A percentile compares a stretch with the other conserved stretches of the same genome.
Conservation (phyloP, 768 basidiomycete genomes). For the Serendipita sp. region DNA sequence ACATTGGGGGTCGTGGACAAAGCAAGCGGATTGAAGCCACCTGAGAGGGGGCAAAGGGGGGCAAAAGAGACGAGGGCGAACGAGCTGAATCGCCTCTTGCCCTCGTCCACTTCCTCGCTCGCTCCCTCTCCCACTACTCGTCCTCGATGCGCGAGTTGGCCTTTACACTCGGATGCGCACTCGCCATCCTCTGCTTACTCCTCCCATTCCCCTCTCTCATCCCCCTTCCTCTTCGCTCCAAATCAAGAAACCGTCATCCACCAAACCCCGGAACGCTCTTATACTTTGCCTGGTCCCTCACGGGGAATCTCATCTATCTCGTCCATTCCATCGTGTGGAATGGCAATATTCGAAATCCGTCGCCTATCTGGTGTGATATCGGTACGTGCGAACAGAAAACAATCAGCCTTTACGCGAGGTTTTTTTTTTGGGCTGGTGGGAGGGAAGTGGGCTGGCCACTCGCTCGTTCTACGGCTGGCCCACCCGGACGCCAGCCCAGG, state of each 20-base stretch:
- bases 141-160: background rate
- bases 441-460: no score
- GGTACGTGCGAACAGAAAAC: constrained; percentile 14
- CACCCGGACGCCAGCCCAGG: no score
- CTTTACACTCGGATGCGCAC: background rate
- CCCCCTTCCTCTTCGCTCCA: background rate
- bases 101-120: no score
- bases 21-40: no score
- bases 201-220: background rate
- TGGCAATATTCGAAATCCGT: constrained; percentile 13
- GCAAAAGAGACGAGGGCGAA: no score
- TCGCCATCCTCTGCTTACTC: background rate
- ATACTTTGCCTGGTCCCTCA: constrained; percentile 19
- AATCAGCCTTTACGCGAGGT: background rate
- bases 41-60: no score
- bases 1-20: no score
- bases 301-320: constrained; percentile 16
- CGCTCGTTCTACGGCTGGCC: no score
- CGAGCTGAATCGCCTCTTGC: no score
- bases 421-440: background rate
- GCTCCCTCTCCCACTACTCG: background rate
- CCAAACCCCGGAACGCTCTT: constrained; percentile 18
- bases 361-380: constrained; percentile 23
- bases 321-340: constrained; percentile 19
- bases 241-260: no score